Base-by-base conservation (phyloP, 2,329 filamentous ascomycete genomes). In the Didymella lethalis region DNA sequence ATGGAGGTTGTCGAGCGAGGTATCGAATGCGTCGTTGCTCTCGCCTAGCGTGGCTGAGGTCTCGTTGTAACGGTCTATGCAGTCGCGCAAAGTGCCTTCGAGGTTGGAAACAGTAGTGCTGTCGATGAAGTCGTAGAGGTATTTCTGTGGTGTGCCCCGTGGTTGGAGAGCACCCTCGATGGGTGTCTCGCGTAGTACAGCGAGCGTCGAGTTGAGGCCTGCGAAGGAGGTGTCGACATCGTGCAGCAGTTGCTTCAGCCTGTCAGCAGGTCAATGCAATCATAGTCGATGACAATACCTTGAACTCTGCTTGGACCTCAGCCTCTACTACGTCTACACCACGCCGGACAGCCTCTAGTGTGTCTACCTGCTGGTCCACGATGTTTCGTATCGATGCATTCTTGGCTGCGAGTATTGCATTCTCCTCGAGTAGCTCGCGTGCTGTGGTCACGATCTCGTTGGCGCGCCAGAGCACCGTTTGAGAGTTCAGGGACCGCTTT, bases 401-500 rank as follows among this genome's bases (percentile, higher is more conserved):
- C 68, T 79, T 81, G 6, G 81, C 81, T 23, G 85, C 85, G 4
- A 96, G 83, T 10, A 93, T 83, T 52, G 92, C 88, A 47, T 88
- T 89, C 66, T 95, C 90, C 72, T 96, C 91, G 64, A 97, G 83
- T 32, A 91, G 86, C 31, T 84, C 81, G 32, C 92, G 89, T 4
- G 93, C 92, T 14, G 86, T 83, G 20, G 87, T 92, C 44, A 95
- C 90, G 55, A 97, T 88, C 71, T 96, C 90, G 73, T 95, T 93
- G 64, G 93, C 93, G 59, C 91, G 90, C 74, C 91, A 89, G 50
- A 97, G 92, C 60, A 91, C 88, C 41, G 84, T 87, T 75, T 96
- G 93, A 11, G 92, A 92, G 16, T 90, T 91, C 4, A 98, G 85
- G 1, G 93, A 93, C 44, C 92, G 88, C 75, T 97, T 97, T 8